Base-by-base conservation (phyloP, 2,329 filamentous ascomycete genomes). In the Aspergillus oerlinghausenensis region DNA sequence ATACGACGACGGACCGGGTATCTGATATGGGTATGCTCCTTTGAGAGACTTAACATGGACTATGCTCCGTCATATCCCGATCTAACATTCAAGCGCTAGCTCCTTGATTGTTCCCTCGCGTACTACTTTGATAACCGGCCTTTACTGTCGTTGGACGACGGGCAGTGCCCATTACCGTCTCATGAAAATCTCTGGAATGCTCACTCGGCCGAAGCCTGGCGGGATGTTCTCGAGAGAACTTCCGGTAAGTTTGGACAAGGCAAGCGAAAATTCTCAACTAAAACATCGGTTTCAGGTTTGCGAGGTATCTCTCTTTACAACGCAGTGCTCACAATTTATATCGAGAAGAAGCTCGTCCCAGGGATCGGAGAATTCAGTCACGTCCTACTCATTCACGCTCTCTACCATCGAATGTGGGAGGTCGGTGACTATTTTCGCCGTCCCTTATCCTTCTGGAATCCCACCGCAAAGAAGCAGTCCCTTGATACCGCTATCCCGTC, bases 331-430 rank as follows among this genome's bases (percentile, higher is more conserved):
- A 71, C 72, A 3, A 61, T 81, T 2, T 82, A 81, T 61, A 73
- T 80, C 23, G 78, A 81, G 60, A 82, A 82, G 62, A 70, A 66
- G 38, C 64, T 82, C 6, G 69, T 76, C 9, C 63, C 71, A 1
- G 71, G 70, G 17, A 74, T 77, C 35, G 78, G 79, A 19, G 79
- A 82, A 45, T 79, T 82, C 56, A 77, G 77, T 35, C 75, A 79
- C 10, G 72, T 78, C 25, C 66, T 83, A 8, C 70, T 80, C 19
- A 74, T 82, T 25, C 79, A 81, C 62, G 79, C 78, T 4, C 70
- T 83, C 8, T 82, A 79, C 54, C 76, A 75, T 26, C 72, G 79
- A 42, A 77, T 77, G 51, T 80, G 78, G 75, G 77, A 82, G 54
- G 75, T 82, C 1, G 73, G 75, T 11, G 69, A 72, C 17, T 79